phyloP scores from a whole-genome alignment of 441 rosid species.

The California macrophylla region DNA sequence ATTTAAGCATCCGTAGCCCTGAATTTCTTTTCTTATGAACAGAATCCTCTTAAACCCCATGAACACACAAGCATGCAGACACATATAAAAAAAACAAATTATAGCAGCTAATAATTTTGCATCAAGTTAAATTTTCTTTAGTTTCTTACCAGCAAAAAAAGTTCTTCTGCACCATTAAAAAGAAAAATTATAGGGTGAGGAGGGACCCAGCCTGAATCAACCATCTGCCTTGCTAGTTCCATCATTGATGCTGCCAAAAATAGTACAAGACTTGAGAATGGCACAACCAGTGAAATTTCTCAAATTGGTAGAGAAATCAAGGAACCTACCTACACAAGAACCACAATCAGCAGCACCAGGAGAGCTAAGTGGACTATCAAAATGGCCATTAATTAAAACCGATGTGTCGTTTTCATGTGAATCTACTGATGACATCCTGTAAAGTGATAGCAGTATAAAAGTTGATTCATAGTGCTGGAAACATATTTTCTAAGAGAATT shows the following conservation, averaged over 20 bases:
- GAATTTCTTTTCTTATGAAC: not conserved
- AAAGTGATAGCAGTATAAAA: constrained; percentile 14
- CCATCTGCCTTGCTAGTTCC: constrained; percentile 73
- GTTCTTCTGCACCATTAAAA: constrained; percentile 95
- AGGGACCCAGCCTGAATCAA: constrained; percentile 84
- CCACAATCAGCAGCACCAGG: constrained; percentile 99
- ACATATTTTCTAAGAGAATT: not conserved
- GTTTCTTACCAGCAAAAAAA: constrained; percentile 70
- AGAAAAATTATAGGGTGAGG: constrained; percentile 82
- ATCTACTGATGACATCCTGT: constrained; percentile 67
- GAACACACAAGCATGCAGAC: not conserved
- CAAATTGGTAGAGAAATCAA: constrained; percentile 15
- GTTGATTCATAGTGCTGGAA: constrained; percentile 9
- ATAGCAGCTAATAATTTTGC: not conserved
- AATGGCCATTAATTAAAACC: constrained; percentile 88
- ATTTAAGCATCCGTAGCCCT: not conserved
- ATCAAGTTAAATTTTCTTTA: constrained; percentile 1
- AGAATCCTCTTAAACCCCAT: not conserved
- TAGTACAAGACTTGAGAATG: constrained; percentile 1
- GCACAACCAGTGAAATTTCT: constrained; percentile 4
- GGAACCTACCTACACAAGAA: constrained; percentile 80
- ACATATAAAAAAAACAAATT: not conserved
- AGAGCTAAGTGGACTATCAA: constrained; percentile 81
- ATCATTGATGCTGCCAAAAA: constrained; percentile 66
- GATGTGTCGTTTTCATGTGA: constrained; percentile 60